phyloP scores from a whole-genome alignment of 192 early-diverging fungal species.

The Backusella sp. region DNA sequence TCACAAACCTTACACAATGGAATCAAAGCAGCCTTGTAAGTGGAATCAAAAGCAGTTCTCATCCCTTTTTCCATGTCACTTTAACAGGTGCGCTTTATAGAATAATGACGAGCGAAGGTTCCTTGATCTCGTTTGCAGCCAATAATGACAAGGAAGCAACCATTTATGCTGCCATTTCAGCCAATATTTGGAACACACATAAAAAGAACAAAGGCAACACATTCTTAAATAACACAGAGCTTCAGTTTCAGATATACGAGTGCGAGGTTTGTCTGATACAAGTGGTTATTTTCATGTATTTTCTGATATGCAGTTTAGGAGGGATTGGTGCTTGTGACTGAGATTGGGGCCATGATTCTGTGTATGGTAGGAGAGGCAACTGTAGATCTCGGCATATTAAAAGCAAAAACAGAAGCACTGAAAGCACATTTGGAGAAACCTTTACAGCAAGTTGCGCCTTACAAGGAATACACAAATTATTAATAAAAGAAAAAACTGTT shows the following conservation, averaged over 20 bases:
- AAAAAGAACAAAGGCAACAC: conserved; percentile 32
- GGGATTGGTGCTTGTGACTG: conserved; percentile 19
- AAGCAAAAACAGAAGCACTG: conserved; percentile 52
- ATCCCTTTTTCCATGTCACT: neutral
- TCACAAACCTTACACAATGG: conserved; percentile 54
- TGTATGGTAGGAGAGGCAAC: conserved; percentile 50
- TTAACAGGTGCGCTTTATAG: conserved; percentile 17
- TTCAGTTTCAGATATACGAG: conserved; percentile 46
- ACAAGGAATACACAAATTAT: conserved; percentile 10
- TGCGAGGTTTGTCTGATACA: conserved; percentile 40
- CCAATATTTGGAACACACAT: conserved; percentile 60
- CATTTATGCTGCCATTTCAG: conserved; percentile 57
- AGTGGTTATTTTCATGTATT: too few species aligned
- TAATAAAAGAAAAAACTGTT: neutral
- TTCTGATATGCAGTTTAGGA: conserved; percentile 11
- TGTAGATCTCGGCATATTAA: conserved; percentile 52
- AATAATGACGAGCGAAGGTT: conserved; percentile 56
- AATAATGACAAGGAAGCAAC: conserved; percentile 52
- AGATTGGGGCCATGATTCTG: conserved; percentile 46
- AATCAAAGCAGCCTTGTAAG: conserved; percentile 53
- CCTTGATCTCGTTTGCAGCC: conserved; percentile 53
- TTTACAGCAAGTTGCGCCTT: conserved; percentile 8
- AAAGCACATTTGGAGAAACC: conserved; percentile 50
- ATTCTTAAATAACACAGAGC: neutral
- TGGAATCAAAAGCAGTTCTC: too few species aligned